A percentile compares a stretch with the other conserved stretches of the same genome.
These are phyloP conservation scores for Violaceomyces palustris DNA, from an alignment of 1,284 basidiomycete genomes.

Conservation along the genomic window DNA sequence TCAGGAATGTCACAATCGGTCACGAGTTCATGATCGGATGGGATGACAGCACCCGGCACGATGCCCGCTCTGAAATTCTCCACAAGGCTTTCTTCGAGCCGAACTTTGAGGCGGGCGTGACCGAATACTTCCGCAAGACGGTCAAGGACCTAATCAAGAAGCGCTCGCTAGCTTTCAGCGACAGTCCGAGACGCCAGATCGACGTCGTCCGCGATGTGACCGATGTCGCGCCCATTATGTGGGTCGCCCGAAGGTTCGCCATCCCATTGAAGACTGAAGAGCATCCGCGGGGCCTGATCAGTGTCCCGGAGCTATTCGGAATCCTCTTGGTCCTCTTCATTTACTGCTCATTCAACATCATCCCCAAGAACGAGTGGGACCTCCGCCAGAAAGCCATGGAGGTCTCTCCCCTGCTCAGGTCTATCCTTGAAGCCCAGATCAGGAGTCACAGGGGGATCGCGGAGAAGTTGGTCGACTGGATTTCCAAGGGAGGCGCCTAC, in stretches of 20 bases:
- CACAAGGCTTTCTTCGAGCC: slow-evolving; percentile 8
- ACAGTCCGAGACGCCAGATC: slow-evolving; percentile 58
- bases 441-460: slow-evolving; percentile 4
- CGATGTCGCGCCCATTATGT: slow-evolving; percentile 62
- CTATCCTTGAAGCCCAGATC: slow-evolving; percentile 12
- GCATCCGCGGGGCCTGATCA: slow-evolving; percentile 61
- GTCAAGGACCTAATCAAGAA: slow-evolving; percentile 60
- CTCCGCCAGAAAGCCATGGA: slow-evolving; percentile 7
- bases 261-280: slow-evolving; percentile 65
- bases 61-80: slow-evolving; percentile 3
- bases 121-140: slow-evolving; percentile 49
- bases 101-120: slow-evolving; percentile 11
- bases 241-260: slow-evolving; percentile 54
- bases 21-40: slow-evolving; percentile 10
- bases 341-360: slow-evolving; percentile 56
- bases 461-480: slow-evolving; percentile 10
- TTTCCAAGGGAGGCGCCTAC: slow-evolving; percentile 17
- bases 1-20: neutral
- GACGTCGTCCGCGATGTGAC: slow-evolving; percentile 70
- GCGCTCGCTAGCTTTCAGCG: slow-evolving; percentile 60
- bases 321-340: slow-evolving; percentile 13
- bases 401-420: slow-evolving; percentile 1
- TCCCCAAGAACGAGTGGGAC: slow-evolving; percentile 55
- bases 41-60: slow-evolving; percentile 8
- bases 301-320: slow-evolving; percentile 34